These are phyloP conservation scores for Symbiodinium natans DNA, from an alignment of 73 alveolate species.

Conservation along the genomic window DNA sequence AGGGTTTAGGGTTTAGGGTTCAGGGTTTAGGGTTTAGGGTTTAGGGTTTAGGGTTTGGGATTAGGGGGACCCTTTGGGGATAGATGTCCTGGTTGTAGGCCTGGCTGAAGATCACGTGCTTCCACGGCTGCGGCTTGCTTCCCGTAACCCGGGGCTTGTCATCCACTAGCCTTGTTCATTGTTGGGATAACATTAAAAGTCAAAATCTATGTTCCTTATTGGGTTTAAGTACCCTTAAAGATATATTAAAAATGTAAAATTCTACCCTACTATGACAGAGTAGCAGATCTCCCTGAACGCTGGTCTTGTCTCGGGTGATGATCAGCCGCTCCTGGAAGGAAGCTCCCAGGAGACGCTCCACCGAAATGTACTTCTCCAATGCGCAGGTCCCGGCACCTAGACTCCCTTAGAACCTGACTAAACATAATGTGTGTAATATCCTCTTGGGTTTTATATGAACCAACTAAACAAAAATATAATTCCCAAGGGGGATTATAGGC, in stretches of 20 bases:
- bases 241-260: not conserved
- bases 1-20: not conserved
- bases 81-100: constrained; percentile 54
- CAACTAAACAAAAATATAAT: no score
- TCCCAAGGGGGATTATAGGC: no score
- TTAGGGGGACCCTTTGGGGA: no score
- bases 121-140: constrained; percentile 16
- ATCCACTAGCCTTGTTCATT: no score
- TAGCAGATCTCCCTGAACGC: constrained; percentile 29
- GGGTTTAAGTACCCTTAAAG: not conserved
- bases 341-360: constrained; percentile 36
- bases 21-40: not conserved
- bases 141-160: constrained; percentile 63
- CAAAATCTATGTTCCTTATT: no score
- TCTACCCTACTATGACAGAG: no score
- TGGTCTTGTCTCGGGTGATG: constrained; percentile 87
- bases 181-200: no score
- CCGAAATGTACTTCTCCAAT: constrained; percentile 22
- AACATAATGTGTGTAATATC: no score
- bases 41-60: no score
- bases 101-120: constrained; percentile 47
- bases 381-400: constrained; percentile 87
- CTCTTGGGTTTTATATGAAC: no score
- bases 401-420: no score
- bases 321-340: constrained; percentile 55